Evolutionary conservation across 441 rosid species (phyloP).

Genomic region (Flueggea neowawraea): DNA sequence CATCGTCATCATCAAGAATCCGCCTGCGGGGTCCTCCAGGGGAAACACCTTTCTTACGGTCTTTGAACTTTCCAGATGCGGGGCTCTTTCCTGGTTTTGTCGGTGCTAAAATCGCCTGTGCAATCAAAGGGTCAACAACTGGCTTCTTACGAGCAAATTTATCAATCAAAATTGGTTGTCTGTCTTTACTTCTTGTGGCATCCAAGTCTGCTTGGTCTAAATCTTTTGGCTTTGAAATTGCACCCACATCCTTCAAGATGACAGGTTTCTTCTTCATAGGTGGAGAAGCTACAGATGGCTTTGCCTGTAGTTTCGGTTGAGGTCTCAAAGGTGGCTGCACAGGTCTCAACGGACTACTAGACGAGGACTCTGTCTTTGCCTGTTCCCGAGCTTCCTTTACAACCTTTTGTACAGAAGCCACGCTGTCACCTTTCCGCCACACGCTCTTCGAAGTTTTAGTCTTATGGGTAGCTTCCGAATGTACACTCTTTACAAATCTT

Average conservation of each 20-base stretch:
- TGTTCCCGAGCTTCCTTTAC: conserved; percentile 47
- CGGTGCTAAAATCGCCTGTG: conserved; percentile 75
- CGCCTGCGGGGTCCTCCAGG: conserved; percentile 65
- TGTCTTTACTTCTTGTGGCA: conserved; percentile 39
- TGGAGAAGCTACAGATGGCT: conserved; percentile 66
- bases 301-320: conserved; percentile 71
- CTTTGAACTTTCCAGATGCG: conserved; percentile 66
- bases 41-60: conserved; percentile 58
- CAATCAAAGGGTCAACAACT: conserved; percentile 58
- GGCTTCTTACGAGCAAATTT: conserved; percentile 83
- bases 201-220: conserved; percentile 29
- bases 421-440: conserved; percentile 92
- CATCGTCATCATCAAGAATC: conserved; percentile 43
- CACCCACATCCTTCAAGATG: conserved; percentile 80
- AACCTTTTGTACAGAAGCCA: conserved; percentile 58
- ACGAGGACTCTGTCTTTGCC: conserved; percentile 30
- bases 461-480: conserved; percentile 31
- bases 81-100: conserved; percentile 83
- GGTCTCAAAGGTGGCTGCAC: conserved; percentile 64
- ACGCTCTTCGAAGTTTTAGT: conserved; percentile 83
- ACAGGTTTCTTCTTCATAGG: conserved; percentile 59
- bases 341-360: conserved; percentile 29
- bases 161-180: conserved; percentile 73
- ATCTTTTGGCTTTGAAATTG: conserved; percentile 40
- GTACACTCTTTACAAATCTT: neutral